Evolutionary conservation across 1,139 yeast genomes (phyloP), one percentile per base, ranked within the genome.

Genomic region (Candida gigantensis): DNA sequence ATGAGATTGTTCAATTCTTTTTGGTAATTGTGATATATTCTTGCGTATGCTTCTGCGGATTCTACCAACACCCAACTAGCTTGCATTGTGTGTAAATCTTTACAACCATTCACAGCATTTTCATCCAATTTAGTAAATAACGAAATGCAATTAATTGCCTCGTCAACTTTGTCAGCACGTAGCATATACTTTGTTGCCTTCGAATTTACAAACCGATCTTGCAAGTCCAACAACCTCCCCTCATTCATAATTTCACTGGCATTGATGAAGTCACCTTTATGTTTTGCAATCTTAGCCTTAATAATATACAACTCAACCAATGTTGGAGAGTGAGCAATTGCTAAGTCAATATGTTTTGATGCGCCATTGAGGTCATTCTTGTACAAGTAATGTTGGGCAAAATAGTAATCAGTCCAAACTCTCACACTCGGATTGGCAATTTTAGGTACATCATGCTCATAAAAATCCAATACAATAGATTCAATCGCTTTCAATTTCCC

Each of bases 151-250:
- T 78, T 81, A 29, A 85, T 75, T 2, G 96, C 97, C 46, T 83
- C 79, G 24, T 85, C 85, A 16, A 87, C 72, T 41, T 77, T 64
- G 52, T 86, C 78, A n/a, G 95, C 92, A 51, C 97, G 76, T 42
- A 92, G 63, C 40, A 75, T 78, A 54, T 92, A 92, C 57, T 89
- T 88, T 35, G 87, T 86, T 8, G 96, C 72, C 57, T 89, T 90
- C 40, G 96, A 79, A 61, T 92, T 94, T 55, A 92, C 78, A 56
- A 87, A 92, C 49, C 98, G 73, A 60, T 92, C 99, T 58, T 88
- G 96, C 42, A 85, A 71, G 55, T 94, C 97, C 41, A 85, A 63
- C 39, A 70, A 60, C 49, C 97, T 77, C 3, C 95, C 97, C 39
- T 71, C 72, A 44, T 83, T 76, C 77, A 89, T 78, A 23, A 72